phyloP scores from a whole-genome alignment of 1,284 basidiomycete species.

The Amylostereum areolatum region DNA sequence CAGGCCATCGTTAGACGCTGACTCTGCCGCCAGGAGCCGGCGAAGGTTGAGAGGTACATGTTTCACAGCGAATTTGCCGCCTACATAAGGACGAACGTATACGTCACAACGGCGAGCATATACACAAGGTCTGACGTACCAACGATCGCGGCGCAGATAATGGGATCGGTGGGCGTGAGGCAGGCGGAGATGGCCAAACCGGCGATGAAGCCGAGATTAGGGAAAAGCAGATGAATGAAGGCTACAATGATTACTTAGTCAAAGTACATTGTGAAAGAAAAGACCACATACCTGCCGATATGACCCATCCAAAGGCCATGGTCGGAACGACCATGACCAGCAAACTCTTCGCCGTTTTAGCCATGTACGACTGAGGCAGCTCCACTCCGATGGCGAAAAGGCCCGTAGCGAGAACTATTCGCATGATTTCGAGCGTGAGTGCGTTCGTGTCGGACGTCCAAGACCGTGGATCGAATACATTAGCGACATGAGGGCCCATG shows the following conservation, averaged over 20 bases:
- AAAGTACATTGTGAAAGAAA: neutral
- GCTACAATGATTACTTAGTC: conserved; percentile 31
- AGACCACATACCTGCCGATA: conserved; percentile 47
- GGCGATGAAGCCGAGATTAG: conserved; percentile 62
- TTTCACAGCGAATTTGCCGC: conserved; percentile 83
- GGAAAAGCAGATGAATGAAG: conserved; percentile 65
- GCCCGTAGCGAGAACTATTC: conserved; percentile 63
- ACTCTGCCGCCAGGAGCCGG: conserved; percentile 85
- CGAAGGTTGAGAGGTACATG: conserved; percentile 85
- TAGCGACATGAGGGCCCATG: conserved; percentile 70
- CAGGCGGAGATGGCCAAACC: conserved; percentile 86
- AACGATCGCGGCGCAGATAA: conserved; percentile 62
- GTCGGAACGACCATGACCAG: conserved; percentile 67
- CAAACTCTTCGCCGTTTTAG: conserved; percentile 52
- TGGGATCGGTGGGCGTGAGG: conserved; percentile 91
- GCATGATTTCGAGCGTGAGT: conserved; percentile 77
- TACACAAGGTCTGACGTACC: conserved; percentile 26
- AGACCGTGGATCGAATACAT: conserved; percentile 72
- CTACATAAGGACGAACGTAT: conserved; percentile 45
- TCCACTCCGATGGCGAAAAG: conserved; percentile 74
- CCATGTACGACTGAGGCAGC: conserved; percentile 62
- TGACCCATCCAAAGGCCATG: conserved; percentile 73
- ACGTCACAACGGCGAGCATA: neutral
- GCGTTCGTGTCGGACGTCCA: conserved; percentile 58
- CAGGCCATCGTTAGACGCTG: conserved; percentile 81